phyloP scores from a whole-genome alignment of 2,329 filamentous ascomycete genomes.

The Nakataea oryzae region DNA sequence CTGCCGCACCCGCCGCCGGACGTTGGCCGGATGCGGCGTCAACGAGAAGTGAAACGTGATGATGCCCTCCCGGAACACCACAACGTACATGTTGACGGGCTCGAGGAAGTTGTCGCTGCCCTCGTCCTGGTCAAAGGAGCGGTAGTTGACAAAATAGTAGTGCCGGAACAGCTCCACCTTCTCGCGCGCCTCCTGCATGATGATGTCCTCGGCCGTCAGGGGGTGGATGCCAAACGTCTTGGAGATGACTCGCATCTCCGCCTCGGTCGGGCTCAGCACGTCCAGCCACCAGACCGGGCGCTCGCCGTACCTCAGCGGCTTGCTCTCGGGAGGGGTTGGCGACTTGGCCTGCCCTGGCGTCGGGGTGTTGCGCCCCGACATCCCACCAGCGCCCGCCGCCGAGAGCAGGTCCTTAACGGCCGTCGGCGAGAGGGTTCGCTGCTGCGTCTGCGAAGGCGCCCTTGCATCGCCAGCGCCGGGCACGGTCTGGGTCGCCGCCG shows the following conservation, averaged over 20 bases:
- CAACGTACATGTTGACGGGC: conserved; percentile 93
- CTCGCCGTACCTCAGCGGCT: conserved; percentile 52
- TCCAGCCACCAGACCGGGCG: conserved; percentile 97
- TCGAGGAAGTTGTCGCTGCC: conserved; percentile 85
- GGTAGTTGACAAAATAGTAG: conserved; percentile 98
- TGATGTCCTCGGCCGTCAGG: conserved; percentile 89
- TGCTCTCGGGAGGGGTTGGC: conserved; percentile 13
- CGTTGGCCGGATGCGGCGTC: conserved; percentile 91
- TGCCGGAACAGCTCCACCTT: conserved; percentile 96
- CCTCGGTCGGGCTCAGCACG: conserved; percentile 79
- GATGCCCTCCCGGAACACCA: conserved; percentile 92
- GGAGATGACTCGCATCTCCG: conserved; percentile 88
- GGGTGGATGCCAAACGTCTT: conserved; percentile 95
- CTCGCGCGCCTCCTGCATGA: conserved; percentile 93
- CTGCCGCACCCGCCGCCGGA: conserved; percentile 85
- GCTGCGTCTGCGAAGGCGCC: neutral
- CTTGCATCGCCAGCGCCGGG: neutral
- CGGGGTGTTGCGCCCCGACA: neutral
- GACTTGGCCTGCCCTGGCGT: conserved; percentile 16
- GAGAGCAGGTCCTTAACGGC: neutral
- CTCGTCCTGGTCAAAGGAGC: conserved; percentile 91
- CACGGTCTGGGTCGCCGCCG: conserved; percentile 9
- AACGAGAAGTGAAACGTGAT: conserved; percentile 96
- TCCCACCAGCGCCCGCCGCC: neutral
- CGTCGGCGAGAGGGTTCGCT: neutral